A percentile compares a stretch with the other conserved stretches of the same genome.
phyloP scores from a whole-genome alignment of 495 filamentous ascomycete species.

The Eremomyces bilateralis region DNA sequence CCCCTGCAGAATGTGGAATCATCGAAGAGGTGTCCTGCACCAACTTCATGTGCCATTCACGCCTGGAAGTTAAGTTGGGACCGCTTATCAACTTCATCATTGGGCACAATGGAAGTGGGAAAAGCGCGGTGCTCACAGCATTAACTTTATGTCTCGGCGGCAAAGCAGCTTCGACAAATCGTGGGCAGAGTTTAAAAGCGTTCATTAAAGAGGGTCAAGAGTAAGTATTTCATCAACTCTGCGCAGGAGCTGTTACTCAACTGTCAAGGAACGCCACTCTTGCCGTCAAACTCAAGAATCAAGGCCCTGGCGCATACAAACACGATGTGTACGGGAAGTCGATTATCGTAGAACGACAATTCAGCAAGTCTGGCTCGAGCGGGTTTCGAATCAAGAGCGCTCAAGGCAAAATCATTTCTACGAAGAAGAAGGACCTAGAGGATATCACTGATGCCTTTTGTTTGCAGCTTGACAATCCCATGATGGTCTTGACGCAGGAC shows the following conservation, averaged over 20 bases:
- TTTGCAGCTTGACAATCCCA: constrained; percentile 88
- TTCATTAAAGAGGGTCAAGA: constrained; percentile 87
- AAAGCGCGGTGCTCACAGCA: constrained; percentile 89
- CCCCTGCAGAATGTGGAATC: constrained; percentile 71
- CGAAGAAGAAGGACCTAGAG: constrained; percentile 72
- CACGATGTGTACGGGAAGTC: constrained; percentile 63
- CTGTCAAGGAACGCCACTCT: constrained; percentile 27
- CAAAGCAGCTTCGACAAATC: constrained; percentile 86
- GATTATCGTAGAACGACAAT: constrained; percentile 79
- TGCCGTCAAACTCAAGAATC: constrained; percentile 74
- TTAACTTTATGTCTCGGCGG: constrained; percentile 86
- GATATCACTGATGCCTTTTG: constrained; percentile 82
- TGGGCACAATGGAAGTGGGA: constrained; percentile 95
- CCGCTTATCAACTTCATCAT: constrained; percentile 95
- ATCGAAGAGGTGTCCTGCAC: constrained; percentile 64
- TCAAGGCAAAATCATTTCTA: constrained; percentile 49
- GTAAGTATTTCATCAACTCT: constrained; percentile 18
- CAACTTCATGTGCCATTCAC: constrained; percentile 89
- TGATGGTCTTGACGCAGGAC: constrained; percentile 96
- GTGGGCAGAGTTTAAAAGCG: constrained; percentile 71
- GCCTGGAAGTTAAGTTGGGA: constrained; percentile 59
- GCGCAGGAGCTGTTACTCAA: constrained; percentile 17
- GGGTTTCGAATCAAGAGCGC: constrained; percentile 72
- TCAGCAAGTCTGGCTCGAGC: constrained; percentile 52
- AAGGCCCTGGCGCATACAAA: constrained; percentile 62